Evolutionary conservation across 805 yeast genomes (phyloP).

Genomic region (Metschnikowia baotianmanensis): DNA sequence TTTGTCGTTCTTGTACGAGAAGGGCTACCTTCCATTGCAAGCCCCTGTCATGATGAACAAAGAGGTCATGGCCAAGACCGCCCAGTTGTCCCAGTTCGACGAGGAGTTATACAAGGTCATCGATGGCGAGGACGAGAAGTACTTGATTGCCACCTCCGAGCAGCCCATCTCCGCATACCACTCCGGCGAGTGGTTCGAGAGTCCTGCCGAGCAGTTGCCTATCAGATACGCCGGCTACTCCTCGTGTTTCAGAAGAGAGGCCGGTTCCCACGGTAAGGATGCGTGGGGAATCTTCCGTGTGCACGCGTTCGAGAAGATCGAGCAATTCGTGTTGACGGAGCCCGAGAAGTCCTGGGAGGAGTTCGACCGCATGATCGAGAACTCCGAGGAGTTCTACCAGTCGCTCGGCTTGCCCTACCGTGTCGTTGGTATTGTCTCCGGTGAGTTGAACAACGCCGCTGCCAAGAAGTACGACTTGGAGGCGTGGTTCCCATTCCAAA

Average conservation of each 20-base stretch:
- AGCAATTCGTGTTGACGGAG: constrained; percentile 93
- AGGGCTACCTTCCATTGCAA: constrained; percentile 86
- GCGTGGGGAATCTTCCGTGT: constrained; percentile 99
- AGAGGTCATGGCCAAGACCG: constrained; percentile 99
- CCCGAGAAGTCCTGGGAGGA: constrained; percentile 98
- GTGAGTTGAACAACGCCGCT: constrained; percentile 98
- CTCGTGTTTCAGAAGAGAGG: constrained; percentile 98
- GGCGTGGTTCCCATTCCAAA: constrained; percentile 99
- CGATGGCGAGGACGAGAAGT: constrained; percentile 97
- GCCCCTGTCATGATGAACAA: constrained; percentile 99
- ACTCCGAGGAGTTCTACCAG: constrained; percentile 90
- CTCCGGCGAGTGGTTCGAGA: constrained; percentile 97
- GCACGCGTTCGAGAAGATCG: constrained; percentile 97
- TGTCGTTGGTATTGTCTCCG: constrained; percentile 96
- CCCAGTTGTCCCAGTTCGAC: constrained; percentile 95
- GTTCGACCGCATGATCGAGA: constrained; percentile 91
- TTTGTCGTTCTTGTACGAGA: constrained; percentile 71
- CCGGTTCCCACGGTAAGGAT: constrained; percentile 98
- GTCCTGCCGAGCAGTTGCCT: constrained; percentile 95
- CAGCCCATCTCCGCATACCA: constrained; percentile 99
- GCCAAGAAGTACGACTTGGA: constrained; percentile 98
- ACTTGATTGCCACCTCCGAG: constrained; percentile 96
- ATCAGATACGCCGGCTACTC: constrained; percentile 97
- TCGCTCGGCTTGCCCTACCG: constrained; percentile 92
- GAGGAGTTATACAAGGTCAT: constrained; percentile 96